phyloP scores from a whole-genome alignment of 192 early-diverging fungal species.

The Phlyctochytrium arcticum region DNA sequence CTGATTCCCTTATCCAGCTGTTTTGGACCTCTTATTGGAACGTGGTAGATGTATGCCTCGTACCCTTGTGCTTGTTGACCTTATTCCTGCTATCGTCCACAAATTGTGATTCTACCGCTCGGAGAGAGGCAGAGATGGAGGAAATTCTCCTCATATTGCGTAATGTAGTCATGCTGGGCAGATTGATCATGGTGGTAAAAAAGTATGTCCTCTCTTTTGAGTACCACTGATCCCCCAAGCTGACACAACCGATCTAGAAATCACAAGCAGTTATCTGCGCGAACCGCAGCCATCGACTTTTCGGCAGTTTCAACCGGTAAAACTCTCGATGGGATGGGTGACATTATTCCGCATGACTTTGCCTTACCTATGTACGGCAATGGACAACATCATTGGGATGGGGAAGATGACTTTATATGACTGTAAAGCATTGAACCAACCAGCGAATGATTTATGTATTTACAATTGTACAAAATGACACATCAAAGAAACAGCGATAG shows the following conservation, averaged over 20 bases:
- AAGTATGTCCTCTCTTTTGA: conserved; percentile 1
- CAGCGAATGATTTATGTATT: too few relatives aligned
- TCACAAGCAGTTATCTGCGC: neutral
- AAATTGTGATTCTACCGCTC: neutral
- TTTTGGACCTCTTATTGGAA: conserved; percentile 23
- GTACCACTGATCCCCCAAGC: neutral
- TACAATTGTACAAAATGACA: too few relatives aligned
- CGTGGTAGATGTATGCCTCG: conserved; percentile 4
- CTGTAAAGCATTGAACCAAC: too few relatives aligned
- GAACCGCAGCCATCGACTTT: neutral
- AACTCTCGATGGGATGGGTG: conserved; percentile 8
- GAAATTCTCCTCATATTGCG: conserved; percentile 17
- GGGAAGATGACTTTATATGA: conserved; percentile 8
- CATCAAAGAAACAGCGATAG: too few relatives aligned
- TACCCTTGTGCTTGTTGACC: conserved; percentile 12
- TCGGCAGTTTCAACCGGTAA: neutral
- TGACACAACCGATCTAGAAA: neutral
- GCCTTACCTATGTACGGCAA: conserved; percentile 1
- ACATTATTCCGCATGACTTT: neutral
- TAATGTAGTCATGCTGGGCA: conserved; percentile 6
- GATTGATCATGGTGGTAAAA: conserved; percentile 1
- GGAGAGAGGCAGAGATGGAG: conserved; percentile 10
- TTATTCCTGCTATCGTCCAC: neutral
- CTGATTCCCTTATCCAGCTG: neutral
- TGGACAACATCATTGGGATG: neutral